Base-by-base conservation (phyloP, 331 rosid genomes). In the Dryas integrifolia region DNA sequence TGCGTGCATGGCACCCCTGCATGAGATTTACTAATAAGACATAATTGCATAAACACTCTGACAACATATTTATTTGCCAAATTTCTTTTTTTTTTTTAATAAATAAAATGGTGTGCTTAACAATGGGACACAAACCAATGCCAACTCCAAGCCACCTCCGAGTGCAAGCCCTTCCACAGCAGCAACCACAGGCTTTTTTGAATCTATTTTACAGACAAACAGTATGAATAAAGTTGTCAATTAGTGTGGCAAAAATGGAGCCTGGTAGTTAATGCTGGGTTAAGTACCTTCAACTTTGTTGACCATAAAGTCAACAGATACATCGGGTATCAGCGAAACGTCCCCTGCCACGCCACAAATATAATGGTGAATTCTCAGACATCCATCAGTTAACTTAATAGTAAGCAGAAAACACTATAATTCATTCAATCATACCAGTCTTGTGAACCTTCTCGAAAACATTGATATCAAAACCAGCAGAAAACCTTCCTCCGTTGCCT, bases 111-210 rank as follows among this genome's bases (percentile, higher is more conserved):
- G 7, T 48, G 14, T 58, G 65, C 81, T 73, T 50, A 45, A 67
- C 40, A 24, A n/a, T 16, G 38, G 30, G 79, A 76, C 60, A 86
- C 98, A 78, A 78, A 95, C 99, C 97, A 95, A 45, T 60, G 99
- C 97, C 79, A 95, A 70, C 75, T 95, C 99, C 80, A 95, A 85
- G 74, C 99, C 99, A 78, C 99, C 99, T 72, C 99, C 99, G 15
- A 95, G 91, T n/a, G 99, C 99, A 81, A 95, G 99, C 57, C 99
- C 98, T 80, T 88, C 85, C 0, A 95, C 75, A 39, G 98, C 97
- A 45, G 99, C 99, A 79, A 95, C 99, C 62, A 90, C 79, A 59
- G 99, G 99, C 81, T 88, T 95, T 81, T 85, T 90, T 6, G 86
- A 92, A 84, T 90, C 99, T 95, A 87, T 51, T 30, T 74, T 50